Base-by-base conservation (phyloP, 2,329 filamentous ascomycete genomes). In the Endocalyx cinctus region DNA sequence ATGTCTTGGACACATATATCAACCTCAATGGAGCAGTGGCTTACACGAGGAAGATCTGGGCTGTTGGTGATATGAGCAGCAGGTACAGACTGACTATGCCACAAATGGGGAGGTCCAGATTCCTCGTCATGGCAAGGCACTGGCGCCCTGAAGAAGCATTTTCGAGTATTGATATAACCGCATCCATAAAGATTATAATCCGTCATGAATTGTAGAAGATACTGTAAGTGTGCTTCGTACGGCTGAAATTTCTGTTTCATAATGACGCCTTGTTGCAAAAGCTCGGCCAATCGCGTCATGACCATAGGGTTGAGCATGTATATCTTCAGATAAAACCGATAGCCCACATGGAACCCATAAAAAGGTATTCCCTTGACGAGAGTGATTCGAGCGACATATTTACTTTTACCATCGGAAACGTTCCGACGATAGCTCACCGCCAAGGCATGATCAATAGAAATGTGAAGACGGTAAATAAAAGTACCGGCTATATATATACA, bases 171-270 rank as follows among this genome's bases (percentile, higher is more conserved):
- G 44, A 97, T 79, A 50, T 90, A 94, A 35, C 79, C 82, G 55
- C 92, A 98, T 6, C 94, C 94, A 57, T 94, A 97, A 46, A 98
- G 68, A 55, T 96, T 98, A 67, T 94, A 98, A 58, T 98, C 94
- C 44, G 83, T 84, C 92, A 98, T 97, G 77, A 94, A 98, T 61
- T 98, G 94, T 8, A 92, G 71, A 7, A 96, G 65, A 56, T 89
- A 97, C 54, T 95, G 87, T 41, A 97, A 60, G 57, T 98, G 94
- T 13, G 86, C 88, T 62, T 98, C 92, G 54, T 92, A 94, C 0
- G 92, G 90, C 53, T 97, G 90, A 27, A 98, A 83, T 16, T 77
- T 73, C 38, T 75, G 77, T 54, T 86, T 86, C 76, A 97, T 77
- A 27, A 98, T 81, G 18, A 83, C 83, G 6, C 92, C 92, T 59